A percentile compares a stretch with the other conserved stretches of the same genome.
Conservation (phyloP, 352 stramenopile species). For the Pythium phragmitis region DNA sequence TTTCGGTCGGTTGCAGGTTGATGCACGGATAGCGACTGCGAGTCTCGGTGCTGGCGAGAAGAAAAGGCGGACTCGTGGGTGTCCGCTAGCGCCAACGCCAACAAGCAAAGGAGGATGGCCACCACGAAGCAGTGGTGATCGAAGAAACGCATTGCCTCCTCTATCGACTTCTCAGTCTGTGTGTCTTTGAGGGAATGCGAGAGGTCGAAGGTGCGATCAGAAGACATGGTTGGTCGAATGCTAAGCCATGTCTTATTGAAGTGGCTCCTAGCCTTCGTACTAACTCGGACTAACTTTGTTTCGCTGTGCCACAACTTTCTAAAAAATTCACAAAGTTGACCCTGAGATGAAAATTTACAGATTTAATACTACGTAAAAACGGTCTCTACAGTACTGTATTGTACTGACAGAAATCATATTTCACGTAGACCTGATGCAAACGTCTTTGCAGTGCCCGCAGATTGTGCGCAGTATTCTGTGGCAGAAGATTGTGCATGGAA, state of each 20-base stretch:
- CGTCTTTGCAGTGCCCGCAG: no score
- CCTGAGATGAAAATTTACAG: no score
- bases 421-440: no score
- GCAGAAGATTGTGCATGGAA: no score
- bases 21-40: not conserved
- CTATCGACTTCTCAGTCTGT: not conserved
- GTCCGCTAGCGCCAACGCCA: not conserved
- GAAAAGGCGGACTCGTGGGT: not conserved
- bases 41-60: not conserved
- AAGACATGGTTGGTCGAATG: not conserved
- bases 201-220: not conserved
- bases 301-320: no score
- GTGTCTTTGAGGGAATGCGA: not conserved
- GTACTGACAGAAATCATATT: no score
- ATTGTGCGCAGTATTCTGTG: no score
- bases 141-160: not conserved
- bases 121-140: not conserved
- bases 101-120: not conserved
- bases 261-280: no score
- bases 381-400: no score
- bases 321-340: no score
- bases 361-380: no score
- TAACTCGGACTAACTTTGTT: no score
- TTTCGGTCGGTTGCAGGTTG: not conserved
- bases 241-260: not conserved